A percentile compares a stretch with the other conserved stretches of the same genome.
Conservation (phyloP, 2,329 filamentous ascomycete species). For the Dactylellina parvicollis region DNA sequence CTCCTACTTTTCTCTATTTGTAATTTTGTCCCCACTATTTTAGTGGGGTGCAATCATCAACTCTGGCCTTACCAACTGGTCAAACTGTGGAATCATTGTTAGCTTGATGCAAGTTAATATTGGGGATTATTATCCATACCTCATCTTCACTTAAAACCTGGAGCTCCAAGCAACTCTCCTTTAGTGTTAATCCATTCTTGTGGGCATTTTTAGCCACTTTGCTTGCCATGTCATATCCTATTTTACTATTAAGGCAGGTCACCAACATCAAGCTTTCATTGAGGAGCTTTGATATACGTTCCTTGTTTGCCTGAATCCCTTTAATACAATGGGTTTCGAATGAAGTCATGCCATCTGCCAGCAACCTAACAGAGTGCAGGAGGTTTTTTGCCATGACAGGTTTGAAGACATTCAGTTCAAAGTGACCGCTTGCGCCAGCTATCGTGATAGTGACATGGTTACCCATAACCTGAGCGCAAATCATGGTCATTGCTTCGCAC, state of each 20-base stretch:
- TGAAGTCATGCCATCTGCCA: slow-evolving; percentile 91
- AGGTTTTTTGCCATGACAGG: slow-evolving; percentile 94
- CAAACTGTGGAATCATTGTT: slow-evolving; percentile 67
- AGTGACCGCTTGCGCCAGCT: slow-evolving; percentile 96
- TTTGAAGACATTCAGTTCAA: slow-evolving; percentile 99
- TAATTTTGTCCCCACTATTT: no score
- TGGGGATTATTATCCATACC: slow-evolving; percentile 13
- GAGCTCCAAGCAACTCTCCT: slow-evolving; percentile 92
- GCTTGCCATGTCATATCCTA: slow-evolving; percentile 96
- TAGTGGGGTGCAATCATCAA: slow-evolving; percentile 86
- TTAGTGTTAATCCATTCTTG: slow-evolving; percentile 95
- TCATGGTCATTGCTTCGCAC: slow-evolving; percentile 97
- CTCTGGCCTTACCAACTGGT: slow-evolving; percentile 87
- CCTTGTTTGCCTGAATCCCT: slow-evolving; percentile 91
- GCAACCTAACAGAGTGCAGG: slow-evolving; percentile 86
- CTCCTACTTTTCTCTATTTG: no score
- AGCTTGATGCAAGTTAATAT: not conserved
- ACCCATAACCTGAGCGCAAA: slow-evolving; percentile 96
- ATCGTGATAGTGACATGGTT: slow-evolving; percentile 94
- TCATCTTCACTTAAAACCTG: slow-evolving; percentile 87
- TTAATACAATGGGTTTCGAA: slow-evolving; percentile 93
- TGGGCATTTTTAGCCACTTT: slow-evolving; percentile 99
- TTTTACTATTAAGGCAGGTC: slow-evolving; percentile 95
- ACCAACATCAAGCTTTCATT: slow-evolving; percentile 98
- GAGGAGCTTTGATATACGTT: slow-evolving; percentile 86